Evolutionary conservation across 2,329 filamentous ascomycete species (phyloP).

Genomic region (Arachnomyces sp.): DNA sequence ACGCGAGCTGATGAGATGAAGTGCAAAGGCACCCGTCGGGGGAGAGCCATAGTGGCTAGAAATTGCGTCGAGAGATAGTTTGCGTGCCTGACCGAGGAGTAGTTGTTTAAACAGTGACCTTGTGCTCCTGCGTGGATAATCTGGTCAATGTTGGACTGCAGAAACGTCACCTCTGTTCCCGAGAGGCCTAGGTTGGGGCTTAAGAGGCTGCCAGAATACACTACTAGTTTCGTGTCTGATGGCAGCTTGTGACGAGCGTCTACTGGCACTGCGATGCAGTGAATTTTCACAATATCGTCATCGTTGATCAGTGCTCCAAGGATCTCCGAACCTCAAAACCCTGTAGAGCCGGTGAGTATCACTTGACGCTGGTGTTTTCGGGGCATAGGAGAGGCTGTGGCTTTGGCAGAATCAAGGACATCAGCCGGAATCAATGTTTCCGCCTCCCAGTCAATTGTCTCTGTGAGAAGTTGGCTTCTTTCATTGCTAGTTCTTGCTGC

Average conservation of each 20-base stretch:
- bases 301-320: slow-evolving; percentile 28
- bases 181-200: slow-evolving; percentile 8
- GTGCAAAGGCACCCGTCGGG: slow-evolving; percentile 20
- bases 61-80: slow-evolving; percentile 19
- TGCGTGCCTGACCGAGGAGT: slow-evolving; percentile 15
- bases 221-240: no score
- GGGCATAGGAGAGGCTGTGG: no score
- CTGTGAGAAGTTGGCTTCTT: neutral
- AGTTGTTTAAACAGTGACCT: slow-evolving; percentile 21
- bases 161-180: slow-evolving; percentile 37
- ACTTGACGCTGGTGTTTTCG: neutral
- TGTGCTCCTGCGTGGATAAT: slow-evolving; percentile 51
- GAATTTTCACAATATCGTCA: slow-evolving; percentile 25
- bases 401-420: no score
- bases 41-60: slow-evolving; percentile 13
- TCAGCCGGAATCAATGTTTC: slow-evolving; percentile 23
- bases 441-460: slow-evolving; percentile 31
- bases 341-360: slow-evolving; percentile 19
- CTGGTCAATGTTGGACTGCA: slow-evolving; percentile 30
- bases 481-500: slow-evolving; percentile 22
- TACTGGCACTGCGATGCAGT: slow-evolving; percentile 33
- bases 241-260: neutral
- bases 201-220: no score
- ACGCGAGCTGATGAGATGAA: slow-evolving; percentile 24
- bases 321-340: slow-evolving; percentile 33